A percentile compares a stretch with the other conserved stretches of the same genome.
phyloP scores from a whole-genome alignment of 2,329 filamentous ascomycete species.

The Trichoderma citrinoviride region DNA sequence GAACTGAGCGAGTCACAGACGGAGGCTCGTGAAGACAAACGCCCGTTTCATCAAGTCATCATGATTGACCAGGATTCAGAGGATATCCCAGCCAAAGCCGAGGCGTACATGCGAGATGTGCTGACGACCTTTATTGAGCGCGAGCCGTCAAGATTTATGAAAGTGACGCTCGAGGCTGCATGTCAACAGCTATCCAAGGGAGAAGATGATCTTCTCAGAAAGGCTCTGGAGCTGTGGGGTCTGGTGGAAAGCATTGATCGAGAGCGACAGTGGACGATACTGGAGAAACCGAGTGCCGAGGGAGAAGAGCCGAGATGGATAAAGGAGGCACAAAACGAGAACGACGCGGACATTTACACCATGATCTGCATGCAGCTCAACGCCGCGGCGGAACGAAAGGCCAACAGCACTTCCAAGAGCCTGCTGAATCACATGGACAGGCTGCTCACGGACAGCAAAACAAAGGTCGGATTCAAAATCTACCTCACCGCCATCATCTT shows the following conservation, averaged over 20 bases:
- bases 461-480: conserved; percentile 58
- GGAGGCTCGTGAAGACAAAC: conserved; percentile 35
- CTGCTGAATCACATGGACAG: conserved; percentile 61
- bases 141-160: conserved; percentile 60
- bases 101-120: conserved; percentile 59
- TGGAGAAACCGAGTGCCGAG: conserved; percentile 45
- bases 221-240: conserved; percentile 62
- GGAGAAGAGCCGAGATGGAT: conserved; percentile 46
- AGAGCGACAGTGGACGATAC: conserved; percentile 60
- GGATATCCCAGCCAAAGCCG: conserved; percentile 58
- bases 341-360: conserved; percentile 56
- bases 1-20: conserved; percentile 39
- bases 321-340: conserved; percentile 47
- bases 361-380: conserved; percentile 64
- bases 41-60: conserved; percentile 41
- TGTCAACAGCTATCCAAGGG: conserved; percentile 45
- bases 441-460: conserved; percentile 59
- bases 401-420: conserved; percentile 56
- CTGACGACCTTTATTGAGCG: conserved; percentile 56
- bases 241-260: conserved; percentile 64
- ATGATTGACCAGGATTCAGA: conserved; percentile 62
- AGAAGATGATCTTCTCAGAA: conserved; percentile 54
- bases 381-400: conserved; percentile 62
- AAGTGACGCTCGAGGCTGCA: conserved; percentile 56
- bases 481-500: conserved; percentile 62